Conservation (phyloP, 768 basidiomycete species). For the Phlebiopsis gigantea region DNA sequence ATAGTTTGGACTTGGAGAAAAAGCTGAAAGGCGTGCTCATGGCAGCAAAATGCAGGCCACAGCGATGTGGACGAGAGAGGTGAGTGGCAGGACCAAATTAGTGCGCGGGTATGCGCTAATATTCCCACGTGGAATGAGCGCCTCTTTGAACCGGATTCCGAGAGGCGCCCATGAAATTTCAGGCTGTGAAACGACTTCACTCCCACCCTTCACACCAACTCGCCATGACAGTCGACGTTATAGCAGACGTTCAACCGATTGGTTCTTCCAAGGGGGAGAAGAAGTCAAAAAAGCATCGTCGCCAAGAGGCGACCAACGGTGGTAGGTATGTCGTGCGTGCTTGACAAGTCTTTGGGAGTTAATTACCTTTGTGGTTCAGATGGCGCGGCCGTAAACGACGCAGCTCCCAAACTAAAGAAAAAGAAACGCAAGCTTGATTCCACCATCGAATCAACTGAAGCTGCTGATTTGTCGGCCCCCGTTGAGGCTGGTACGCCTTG, state of each 20-base stretch:
- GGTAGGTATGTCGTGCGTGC: conserved; percentile 18
- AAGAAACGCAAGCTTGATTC: conserved; percentile 11
- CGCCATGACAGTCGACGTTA: background rate
- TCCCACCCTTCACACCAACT: background rate
- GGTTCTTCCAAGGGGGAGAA: conserved; percentile 3
- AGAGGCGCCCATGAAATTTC: background rate
- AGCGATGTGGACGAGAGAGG: background rate
- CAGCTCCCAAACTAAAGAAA: conserved; percentile 7
- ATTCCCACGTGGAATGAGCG: background rate
- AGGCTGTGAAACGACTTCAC: background rate
- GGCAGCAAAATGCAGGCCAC: conserved; percentile 11
- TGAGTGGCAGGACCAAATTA: conserved; percentile 5
- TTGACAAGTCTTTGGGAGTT: background rate
- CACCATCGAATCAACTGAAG: background rate
- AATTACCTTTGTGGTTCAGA: background rate
- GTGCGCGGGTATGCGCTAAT: background rate
- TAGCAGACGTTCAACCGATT: background rate
- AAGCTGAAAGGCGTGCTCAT: conserved; percentile 22
- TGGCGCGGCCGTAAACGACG: background rate
- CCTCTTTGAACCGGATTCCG: background rate
- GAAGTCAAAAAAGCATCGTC: conserved; percentile 18
- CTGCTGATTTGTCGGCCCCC: no score
- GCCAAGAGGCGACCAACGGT: conserved; percentile 12
- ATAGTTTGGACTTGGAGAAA: conserved; percentile 27
- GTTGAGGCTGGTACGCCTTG: background rate